Conservation (phyloP, 495 filamentous ascomycete genomes). For the Thozetella sp. region DNA sequence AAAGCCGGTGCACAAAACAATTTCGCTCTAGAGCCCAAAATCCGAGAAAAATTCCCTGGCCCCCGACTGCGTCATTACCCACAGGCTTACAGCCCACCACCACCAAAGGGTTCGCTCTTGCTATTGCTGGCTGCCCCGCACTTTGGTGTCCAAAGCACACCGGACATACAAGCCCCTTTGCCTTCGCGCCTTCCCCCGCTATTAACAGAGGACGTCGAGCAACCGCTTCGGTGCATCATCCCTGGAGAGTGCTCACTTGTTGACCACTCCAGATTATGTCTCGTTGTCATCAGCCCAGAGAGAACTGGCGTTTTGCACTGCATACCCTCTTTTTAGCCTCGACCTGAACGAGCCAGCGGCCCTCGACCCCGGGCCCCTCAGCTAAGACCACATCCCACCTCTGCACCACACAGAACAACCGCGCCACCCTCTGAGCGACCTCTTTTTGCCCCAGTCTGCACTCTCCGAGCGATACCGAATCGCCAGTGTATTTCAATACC, state of each 20-base stretch:
- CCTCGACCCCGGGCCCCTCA: background rate
- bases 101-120: background rate
- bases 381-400: background rate
- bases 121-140: background rate
- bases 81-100: slow-evolving; percentile 2
- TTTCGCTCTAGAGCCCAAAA: slow-evolving; percentile 15
- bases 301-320: slow-evolving; percentile 7
- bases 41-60: slow-evolving; percentile 3
- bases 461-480: too few relatives aligned
- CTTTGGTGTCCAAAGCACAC: background rate
- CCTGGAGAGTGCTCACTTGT: background rate
- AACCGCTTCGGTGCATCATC: background rate
- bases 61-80: background rate
- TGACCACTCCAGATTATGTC: slow-evolving; percentile 15
- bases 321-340: slow-evolving; percentile 7
- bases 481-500: too few relatives aligned
- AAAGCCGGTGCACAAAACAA: slow-evolving; percentile 19
- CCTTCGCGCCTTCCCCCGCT: background rate
- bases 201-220: background rate
- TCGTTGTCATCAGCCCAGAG: slow-evolving; percentile 11
- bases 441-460: too few relatives aligned
- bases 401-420: background rate
- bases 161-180: background rate
- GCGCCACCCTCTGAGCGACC: too few relatives aligned
- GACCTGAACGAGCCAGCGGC: slow-evolving; percentile 8